Evolutionary conservation across 768 basidiomycete genomes (phyloP).

Genomic region (Rubroboletus satanas): DNA sequence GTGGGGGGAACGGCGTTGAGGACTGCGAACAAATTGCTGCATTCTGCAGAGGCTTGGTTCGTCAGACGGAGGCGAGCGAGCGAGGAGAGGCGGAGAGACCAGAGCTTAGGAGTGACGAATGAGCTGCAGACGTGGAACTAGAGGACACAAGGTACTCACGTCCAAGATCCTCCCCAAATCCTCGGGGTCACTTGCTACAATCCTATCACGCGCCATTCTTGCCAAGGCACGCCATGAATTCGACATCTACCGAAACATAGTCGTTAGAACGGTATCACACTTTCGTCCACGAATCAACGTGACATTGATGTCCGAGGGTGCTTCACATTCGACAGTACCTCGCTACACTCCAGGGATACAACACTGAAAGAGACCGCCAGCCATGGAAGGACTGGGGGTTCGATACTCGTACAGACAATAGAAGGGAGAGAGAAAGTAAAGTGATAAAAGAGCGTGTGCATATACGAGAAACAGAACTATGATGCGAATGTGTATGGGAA

Average conservation of each 20-base stretch:
- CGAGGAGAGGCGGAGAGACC: constrained; percentile 78
- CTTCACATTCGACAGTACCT: constrained; percentile 20
- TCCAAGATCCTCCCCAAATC: constrained; percentile 62
- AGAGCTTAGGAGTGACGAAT: constrained; percentile 48
- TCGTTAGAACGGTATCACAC: constrained; percentile 13
- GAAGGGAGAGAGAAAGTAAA: constrained; percentile 15
- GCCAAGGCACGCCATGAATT: constrained; percentile 86
- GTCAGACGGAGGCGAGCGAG: constrained; percentile 79
- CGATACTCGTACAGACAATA: constrained; percentile 25
- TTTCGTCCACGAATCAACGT: background rate
- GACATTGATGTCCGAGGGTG: background rate
- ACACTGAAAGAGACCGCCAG: constrained; percentile 14
- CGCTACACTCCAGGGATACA: constrained; percentile 22
- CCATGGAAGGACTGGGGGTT: background rate
- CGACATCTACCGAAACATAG: constrained; percentile 55
- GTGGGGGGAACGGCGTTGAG: constrained; percentile 55
- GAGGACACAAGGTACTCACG: constrained; percentile 40
- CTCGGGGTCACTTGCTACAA: constrained; percentile 67
- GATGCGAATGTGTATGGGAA: constrained; percentile 13
- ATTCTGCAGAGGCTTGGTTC: constrained; percentile 84
- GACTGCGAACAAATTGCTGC: constrained; percentile 72
- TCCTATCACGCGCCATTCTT: constrained; percentile 76
- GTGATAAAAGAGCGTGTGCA: constrained; percentile 18
- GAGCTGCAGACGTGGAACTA: background rate
- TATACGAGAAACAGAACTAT: constrained; percentile 20